phyloP scores from a whole-genome alignment of 345 rosid species.

The rapeseed (Brassica napus) region DNA sequence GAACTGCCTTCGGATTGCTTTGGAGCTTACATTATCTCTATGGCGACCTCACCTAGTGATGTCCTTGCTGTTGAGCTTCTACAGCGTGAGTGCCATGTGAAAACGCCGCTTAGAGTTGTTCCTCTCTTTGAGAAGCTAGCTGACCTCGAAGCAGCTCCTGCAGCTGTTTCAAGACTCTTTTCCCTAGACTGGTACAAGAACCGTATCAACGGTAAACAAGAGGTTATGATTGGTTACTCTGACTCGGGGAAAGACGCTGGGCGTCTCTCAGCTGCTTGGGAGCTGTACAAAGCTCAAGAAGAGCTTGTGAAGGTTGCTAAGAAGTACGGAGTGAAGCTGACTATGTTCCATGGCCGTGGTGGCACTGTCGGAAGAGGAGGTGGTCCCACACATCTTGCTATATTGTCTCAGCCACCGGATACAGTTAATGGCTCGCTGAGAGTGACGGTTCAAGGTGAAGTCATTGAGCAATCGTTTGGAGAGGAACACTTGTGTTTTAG shows the following conservation, averaged over 20 bases:
- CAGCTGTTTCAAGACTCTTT: slow-evolving; percentile 86
- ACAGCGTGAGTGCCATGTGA: slow-evolving; percentile 93
- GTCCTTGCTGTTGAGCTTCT: slow-evolving; percentile 96
- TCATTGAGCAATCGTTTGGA: slow-evolving; percentile 94
- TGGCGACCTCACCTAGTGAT: slow-evolving; percentile 96
- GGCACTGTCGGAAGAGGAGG: slow-evolving; percentile 99
- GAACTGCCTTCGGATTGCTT: slow-evolving; percentile 86
- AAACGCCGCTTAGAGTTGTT: slow-evolving; percentile 90
- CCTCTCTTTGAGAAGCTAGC: slow-evolving; percentile 98
- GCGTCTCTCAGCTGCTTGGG: slow-evolving; percentile 97
- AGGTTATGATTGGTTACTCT: slow-evolving; percentile 99
- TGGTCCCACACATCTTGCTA: slow-evolving; percentile 99
- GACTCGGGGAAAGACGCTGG: slow-evolving; percentile 99
- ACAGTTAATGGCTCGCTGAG: slow-evolving; percentile 92
- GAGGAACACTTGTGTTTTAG: slow-evolving; percentile 92
- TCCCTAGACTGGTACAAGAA: slow-evolving; percentile 92
- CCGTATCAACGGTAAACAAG: slow-evolving; percentile 90
- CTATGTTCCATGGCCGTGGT: slow-evolving; percentile 99
- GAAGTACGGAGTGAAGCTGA: slow-evolving; percentile 79
- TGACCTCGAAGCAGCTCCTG: slow-evolving; percentile 99
- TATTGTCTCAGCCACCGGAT: slow-evolving; percentile 98
- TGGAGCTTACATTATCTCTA: slow-evolving; percentile 94
- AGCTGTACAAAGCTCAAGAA: slow-evolving; percentile 95
- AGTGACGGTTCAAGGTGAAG: slow-evolving; percentile 97
- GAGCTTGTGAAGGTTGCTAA: slow-evolving; percentile 92